phyloP scores from a whole-genome alignment of 2,329 filamentous ascomycete genomes.

The Thyridium curvatum region DNA sequence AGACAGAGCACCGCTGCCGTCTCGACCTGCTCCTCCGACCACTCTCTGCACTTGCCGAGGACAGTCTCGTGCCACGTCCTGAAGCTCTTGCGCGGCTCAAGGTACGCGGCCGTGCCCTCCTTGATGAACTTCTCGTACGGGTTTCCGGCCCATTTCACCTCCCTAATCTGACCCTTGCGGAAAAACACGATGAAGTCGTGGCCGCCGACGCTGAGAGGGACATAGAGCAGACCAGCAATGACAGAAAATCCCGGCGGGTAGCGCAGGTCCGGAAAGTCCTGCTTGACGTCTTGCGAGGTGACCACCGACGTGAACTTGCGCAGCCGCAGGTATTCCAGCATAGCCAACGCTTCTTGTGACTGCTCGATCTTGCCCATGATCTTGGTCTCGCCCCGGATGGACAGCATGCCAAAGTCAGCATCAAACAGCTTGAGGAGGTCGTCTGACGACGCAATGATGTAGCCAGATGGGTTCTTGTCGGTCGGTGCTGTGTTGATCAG shows the following conservation, averaged over 20 bases:
- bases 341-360: constrained; percentile 74
- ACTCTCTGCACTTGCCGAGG: constrained; percentile 75
- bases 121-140: constrained; percentile 74
- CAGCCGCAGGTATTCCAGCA: constrained; percentile 80
- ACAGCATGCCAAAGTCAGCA: constrained; percentile 79
- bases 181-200: constrained; percentile 89
- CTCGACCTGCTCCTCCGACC: constrained; percentile 84
- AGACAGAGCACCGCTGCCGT: constrained; percentile 82
- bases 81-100: constrained; percentile 77
- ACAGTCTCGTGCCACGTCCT: constrained; percentile 77
- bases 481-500: constrained; percentile 81
- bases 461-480: constrained; percentile 76
- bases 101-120: constrained; percentile 64
- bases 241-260: constrained; percentile 74
- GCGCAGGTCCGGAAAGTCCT: constrained; percentile 74
- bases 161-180: constrained; percentile 66
- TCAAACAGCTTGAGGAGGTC: constrained; percentile 79
- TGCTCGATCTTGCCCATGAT: constrained; percentile 69
- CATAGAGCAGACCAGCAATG: constrained; percentile 73
- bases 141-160: constrained; percentile 82
- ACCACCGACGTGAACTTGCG: constrained; percentile 68
- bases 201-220: constrained; percentile 70
- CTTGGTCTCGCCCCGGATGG: constrained; percentile 84
- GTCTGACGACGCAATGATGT: constrained; percentile 84
- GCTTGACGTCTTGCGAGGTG: constrained; percentile 67